Percentiles rank a stretch among this genome's conserved stretches.
Evolutionary conservation across 2,329 filamentous ascomycete genomes (phyloP).

Genomic region (Aspergillus fumigatus): DNA sequence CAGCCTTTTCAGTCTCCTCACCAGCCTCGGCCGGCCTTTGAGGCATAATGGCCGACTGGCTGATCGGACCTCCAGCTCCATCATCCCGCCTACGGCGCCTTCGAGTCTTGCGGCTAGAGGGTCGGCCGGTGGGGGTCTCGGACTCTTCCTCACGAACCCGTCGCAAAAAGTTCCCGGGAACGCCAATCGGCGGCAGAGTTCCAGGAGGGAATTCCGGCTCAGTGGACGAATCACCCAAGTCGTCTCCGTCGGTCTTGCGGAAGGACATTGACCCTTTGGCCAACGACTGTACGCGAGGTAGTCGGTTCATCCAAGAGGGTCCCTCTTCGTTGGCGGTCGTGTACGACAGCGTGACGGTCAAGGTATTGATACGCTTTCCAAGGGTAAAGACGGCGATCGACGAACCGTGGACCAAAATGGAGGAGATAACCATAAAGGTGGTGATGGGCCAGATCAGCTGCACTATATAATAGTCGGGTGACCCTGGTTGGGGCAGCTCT

Average conservation of each 20-base stretch:
- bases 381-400: slow-evolving; percentile 96
- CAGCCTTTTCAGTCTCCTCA: slow-evolving; percentile 24
- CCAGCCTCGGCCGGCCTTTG: slow-evolving; percentile 36
- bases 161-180: slow-evolving; percentile 73
- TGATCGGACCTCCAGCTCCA: slow-evolving; percentile 81
- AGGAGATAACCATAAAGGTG: slow-evolving; percentile 88
- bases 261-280: slow-evolving; percentile 74
- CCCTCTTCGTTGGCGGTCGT: slow-evolving; percentile 85
- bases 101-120: slow-evolving; percentile 46
- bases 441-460: slow-evolving; percentile 93
- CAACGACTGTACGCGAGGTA: slow-evolving; percentile 78
- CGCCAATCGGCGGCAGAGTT: slow-evolving; percentile 64
- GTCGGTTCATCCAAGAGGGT: slow-evolving; percentile 88
- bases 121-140: slow-evolving; percentile 51
- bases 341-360: slow-evolving; percentile 94
- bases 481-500: slow-evolving; percentile 48
- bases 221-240: slow-evolving; percentile 55
- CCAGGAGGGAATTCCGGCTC: slow-evolving; percentile 62
- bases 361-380: slow-evolving; percentile 95
- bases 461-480: slow-evolving; percentile 66
- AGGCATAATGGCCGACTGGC: slow-evolving; percentile 83
- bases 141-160: slow-evolving; percentile 72
- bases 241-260: slow-evolving; percentile 67
- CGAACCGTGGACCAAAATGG: slow-evolving; percentile 95
- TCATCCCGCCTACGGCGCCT: slow-evolving; percentile 67